These are phyloP conservation scores for sorghum (Sorghum bicolor) DNA, from an alignment of 176 grass and related monocot genomes.

Conservation along the genomic window Sorghum_bicolor_NCBIv3 NC_012873.2:117501-118000, in stretches of 20 bases:
- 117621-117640: constrained; percentile 70
- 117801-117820: constrained; percentile 79
- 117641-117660: constrained; percentile 49
- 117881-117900: constrained; percentile 41
- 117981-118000: constrained; percentile 38
- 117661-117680: constrained; percentile 50
- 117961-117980: constrained; percentile 81
- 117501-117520: constrained; percentile 66
- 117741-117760: not conserved
- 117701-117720: constrained; percentile 59
- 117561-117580: constrained; percentile 52
- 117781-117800: constrained; percentile 65
- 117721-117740: constrained; percentile 35
- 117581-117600: constrained; percentile 42
- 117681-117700: constrained; percentile 53
- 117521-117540: constrained; percentile 58
- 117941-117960: constrained; percentile 78
- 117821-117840: constrained; percentile 56
- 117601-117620: constrained; percentile 83
- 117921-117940: constrained; percentile 51
- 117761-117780: constrained; percentile 31
- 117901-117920: constrained; percentile 46
- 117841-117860: constrained; percentile 37
- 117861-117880: constrained; percentile 55
- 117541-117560: constrained; percentile 62